Percentiles rank a stretch among this genome's conserved stretches.
phyloP scores from a whole-genome alignment of 1,139 yeast genomes.

The Geotrichum phurueaensis region DNA sequence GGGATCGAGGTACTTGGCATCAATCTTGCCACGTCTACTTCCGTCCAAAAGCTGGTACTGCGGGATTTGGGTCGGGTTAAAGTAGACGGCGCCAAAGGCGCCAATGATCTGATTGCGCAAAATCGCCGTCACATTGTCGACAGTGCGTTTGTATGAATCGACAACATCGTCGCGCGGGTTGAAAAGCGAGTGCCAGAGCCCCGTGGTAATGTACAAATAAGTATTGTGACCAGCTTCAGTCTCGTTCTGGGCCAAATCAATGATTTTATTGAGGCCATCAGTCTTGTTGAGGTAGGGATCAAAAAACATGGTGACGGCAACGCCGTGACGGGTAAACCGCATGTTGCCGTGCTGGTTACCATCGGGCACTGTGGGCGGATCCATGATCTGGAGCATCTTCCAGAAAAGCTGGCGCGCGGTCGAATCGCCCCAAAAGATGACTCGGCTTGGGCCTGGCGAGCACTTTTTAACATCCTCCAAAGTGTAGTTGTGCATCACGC shows the following conservation, averaged over 20 bases:
- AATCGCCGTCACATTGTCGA: conserved; percentile 7
- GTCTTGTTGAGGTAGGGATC: conserved; percentile 15
- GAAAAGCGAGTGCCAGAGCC: conserved; percentile 19
- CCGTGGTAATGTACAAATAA: conserved; percentile 15
- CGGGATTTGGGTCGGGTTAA: conserved; percentile 17
- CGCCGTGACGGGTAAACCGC: conserved; percentile 2
- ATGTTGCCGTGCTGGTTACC: conserved; percentile 9
- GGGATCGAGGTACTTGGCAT: conserved; percentile 1
- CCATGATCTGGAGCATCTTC: conserved; percentile 7
- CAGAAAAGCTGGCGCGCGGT: conserved; percentile 16
- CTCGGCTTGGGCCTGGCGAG: conserved; percentile 6
- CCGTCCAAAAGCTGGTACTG: conserved; percentile 10
- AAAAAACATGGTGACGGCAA: conserved; percentile 11
- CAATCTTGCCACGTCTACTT: conserved; percentile 1
- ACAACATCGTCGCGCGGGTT: conserved; percentile 12
- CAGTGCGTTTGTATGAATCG: conserved; percentile 4
- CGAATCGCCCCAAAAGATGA: conserved; percentile 17
- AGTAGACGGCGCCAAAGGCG: conserved; percentile 14
- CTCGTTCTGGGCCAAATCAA: not conserved
- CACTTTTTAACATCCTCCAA: conserved; percentile 7
- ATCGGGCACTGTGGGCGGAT: conserved; percentile 4
- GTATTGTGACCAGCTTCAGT: not conserved
- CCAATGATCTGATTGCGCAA: conserved; percentile 2
- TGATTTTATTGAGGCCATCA: not conserved
- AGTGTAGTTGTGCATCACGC: conserved; percentile 6